These are phyloP conservation scores for Funneliformis caledonium DNA, from an alignment of 371 early-diverging fungal genomes.

Conservation along the genomic window DNA sequence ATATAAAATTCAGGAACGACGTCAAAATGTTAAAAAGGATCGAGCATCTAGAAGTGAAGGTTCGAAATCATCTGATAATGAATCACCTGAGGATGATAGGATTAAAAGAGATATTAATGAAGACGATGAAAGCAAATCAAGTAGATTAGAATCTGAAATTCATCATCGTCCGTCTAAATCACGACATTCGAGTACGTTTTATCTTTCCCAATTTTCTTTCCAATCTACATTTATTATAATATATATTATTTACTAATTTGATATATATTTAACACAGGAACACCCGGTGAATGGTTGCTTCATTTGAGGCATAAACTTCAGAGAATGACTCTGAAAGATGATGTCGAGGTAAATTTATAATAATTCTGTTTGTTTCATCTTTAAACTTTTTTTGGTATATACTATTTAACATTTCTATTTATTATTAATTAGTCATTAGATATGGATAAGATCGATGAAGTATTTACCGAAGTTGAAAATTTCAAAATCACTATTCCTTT, in stretches of 20 bases:
- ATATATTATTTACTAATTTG: background rate
- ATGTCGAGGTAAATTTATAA: background rate
- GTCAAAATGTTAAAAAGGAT: background rate
- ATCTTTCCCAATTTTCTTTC: background rate
- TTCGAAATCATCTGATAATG: constrained; percentile 14
- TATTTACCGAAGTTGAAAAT: constrained; percentile 37
- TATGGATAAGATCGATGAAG: constrained; percentile 25
- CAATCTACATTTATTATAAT: background rate
- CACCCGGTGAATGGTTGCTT: constrained; percentile 18
- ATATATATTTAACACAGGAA: background rate
- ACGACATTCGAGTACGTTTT: background rate
- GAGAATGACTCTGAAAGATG: constrained; percentile 24
- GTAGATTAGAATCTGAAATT: constrained; percentile 4
- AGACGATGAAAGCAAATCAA: background rate
- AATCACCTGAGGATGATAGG: constrained; percentile 10
- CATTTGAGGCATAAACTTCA: constrained; percentile 37
- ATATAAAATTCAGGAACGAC: background rate
- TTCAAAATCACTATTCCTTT: constrained; percentile 33
- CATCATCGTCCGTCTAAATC: constrained; percentile 1
- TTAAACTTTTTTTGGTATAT: background rate
- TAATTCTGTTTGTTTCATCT: background rate
- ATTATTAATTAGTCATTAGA: background rate
- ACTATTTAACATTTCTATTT: background rate
- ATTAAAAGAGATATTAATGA: background rate
- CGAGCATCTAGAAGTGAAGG: constrained; percentile 16